phyloP scores from a whole-genome alignment of 2,329 filamentous ascomycete species.

The Botryotinia convoluta region DNA sequence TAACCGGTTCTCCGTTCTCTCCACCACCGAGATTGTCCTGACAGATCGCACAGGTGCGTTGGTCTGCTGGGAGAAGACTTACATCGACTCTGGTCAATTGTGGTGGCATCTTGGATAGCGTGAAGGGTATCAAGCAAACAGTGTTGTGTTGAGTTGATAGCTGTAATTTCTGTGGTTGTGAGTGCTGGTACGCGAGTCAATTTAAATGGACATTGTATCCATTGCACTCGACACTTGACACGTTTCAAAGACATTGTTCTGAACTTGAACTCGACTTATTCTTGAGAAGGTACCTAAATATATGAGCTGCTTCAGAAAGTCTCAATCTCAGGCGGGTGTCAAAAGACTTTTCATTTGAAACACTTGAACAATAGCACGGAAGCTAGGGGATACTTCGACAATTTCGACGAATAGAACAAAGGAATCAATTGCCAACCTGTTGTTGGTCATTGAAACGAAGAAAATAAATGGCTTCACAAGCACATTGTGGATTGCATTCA shows the following conservation, averaged over 20 bases:
- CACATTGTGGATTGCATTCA: not conserved
- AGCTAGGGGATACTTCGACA: not conserved
- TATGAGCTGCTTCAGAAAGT: not conserved
- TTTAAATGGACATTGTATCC: not conserved
- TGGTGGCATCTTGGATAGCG: not conserved
- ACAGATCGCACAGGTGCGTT: conserved; percentile 3
- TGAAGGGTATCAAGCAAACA: not conserved
- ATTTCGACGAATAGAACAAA: not conserved
- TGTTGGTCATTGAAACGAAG: not conserved
- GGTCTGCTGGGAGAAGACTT: not conserved
- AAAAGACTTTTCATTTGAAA: not conserved
- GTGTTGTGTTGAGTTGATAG: not conserved
- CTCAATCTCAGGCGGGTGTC: not conserved
- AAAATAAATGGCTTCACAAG: not conserved
- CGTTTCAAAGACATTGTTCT: not conserved
- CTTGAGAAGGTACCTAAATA: not conserved
- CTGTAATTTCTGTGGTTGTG: not conserved
- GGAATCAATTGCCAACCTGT: not conserved
- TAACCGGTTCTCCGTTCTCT: not conserved
- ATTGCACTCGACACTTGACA: not conserved
- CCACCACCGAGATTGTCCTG: not conserved
- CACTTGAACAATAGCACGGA: not conserved
- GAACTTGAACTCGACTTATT: not conserved
- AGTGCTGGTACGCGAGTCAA: not conserved
- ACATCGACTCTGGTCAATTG: not conserved